phyloP scores from a whole-genome alignment of 2,329 filamentous ascomycete genomes.

The Colletotrichum zoysiae region DNA sequence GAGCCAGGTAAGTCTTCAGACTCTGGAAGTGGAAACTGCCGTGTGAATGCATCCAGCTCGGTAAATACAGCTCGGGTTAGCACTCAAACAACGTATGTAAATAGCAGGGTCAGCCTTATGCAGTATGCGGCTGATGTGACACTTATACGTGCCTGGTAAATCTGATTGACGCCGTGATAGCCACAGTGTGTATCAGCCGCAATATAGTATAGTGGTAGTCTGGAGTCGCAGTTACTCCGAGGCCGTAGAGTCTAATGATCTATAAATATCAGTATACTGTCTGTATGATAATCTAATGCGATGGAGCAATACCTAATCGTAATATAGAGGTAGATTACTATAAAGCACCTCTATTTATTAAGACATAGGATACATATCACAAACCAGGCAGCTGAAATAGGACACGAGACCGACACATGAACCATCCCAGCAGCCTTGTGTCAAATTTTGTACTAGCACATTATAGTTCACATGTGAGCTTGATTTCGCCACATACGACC shows the following conservation, averaged over 20 bases:
- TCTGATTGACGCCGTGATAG: not conserved
- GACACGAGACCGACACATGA: too few species aligned
- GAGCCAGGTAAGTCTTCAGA: not conserved
- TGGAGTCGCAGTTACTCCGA: not conserved
- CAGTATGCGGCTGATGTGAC: too few species aligned
- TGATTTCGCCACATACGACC: accelerated
- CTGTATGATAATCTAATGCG: not conserved
- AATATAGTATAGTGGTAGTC: too few species aligned
- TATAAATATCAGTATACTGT: not conserved
- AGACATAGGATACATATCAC: not conserved
- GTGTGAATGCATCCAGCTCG: not conserved
- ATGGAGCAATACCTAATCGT: not conserved
- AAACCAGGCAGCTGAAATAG: not conserved
- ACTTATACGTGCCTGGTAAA: too few species aligned
- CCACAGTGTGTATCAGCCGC: not conserved
- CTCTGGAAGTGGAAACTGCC: not conserved
- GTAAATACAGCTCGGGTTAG: not conserved
- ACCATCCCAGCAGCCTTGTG: too few species aligned
- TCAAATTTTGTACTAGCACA: accelerated
- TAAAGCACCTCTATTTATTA: not conserved
- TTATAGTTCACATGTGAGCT: accelerated
- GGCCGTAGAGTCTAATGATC: too few species aligned
- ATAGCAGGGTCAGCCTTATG: not conserved
- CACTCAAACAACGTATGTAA: too few species aligned
- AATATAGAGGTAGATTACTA: not conserved